Percentiles rank a stretch among this genome's conserved stretches.
Conservation (phyloP, 495 filamentous ascomycete genomes). For the Talaromyces nanjingensis region DNA sequence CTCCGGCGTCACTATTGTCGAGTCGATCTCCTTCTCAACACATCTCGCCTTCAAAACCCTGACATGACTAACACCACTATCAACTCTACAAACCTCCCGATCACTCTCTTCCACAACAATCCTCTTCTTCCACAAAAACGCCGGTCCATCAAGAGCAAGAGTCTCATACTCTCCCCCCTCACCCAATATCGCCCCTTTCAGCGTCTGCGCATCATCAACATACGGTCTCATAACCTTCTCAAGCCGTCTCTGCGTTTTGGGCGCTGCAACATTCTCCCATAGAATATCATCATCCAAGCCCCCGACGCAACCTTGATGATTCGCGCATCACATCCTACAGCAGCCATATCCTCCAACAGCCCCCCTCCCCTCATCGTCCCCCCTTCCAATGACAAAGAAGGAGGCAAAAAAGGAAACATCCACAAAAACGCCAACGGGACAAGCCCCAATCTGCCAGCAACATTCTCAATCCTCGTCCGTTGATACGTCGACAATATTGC, state of each 20-base stretch:
- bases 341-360: conserved; percentile 75
- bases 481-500: conserved; percentile 95
- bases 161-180: conserved; percentile 98
- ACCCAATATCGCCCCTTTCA: conserved; percentile 65
- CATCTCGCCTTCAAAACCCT: conserved; percentile 51
- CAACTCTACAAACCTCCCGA: conserved; percentile 49
- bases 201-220: conserved; percentile 40
- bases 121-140: conserved; percentile 58
- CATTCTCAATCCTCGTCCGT: conserved; percentile 85
- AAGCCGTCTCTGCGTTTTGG: conserved; percentile 49
- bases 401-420: conserved; percentile 75
- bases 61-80: conserved; percentile 64
- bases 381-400: conserved; percentile 11
- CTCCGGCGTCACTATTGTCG: conserved; percentile 26
- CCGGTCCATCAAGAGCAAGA: conserved; percentile 74
- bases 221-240: conserved; percentile 62
- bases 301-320: conserved; percentile 94
- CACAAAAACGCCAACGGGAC: conserved; percentile 80
- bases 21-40: conserved; percentile 35
- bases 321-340: conserved; percentile 67
- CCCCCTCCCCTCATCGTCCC: conserved; percentile 24
- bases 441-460: conserved; percentile 69
- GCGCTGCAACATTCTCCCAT: conserved; percentile 66
- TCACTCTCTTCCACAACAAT: conserved; percentile 56
- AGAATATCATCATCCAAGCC: conserved; percentile 76